These are phyloP conservation scores for Phytophthora quininea DNA, from an alignment of 352 stramenopile genomes.

Conservation along the genomic window DNA sequence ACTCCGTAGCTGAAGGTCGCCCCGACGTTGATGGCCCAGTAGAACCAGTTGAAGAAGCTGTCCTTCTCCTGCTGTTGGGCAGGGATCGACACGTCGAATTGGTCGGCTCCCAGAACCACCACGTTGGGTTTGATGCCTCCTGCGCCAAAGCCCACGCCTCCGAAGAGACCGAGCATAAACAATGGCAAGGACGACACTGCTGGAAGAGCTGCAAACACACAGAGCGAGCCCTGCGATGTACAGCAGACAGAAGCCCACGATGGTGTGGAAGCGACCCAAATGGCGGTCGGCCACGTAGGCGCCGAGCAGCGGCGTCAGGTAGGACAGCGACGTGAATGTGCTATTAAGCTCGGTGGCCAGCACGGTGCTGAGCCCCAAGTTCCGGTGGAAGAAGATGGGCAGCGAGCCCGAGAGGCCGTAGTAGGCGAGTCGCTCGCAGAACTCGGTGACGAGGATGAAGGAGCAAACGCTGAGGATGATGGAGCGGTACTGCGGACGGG, in stretches of 20 bases:
- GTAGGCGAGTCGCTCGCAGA: conserved; percentile 85
- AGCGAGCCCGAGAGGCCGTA: conserved; percentile 84
- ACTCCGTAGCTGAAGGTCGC: conserved; percentile 91
- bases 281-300: conserved; percentile 84
- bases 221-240: conserved; percentile 75
- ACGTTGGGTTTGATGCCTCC: conserved; percentile 84
- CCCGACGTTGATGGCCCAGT: conserved; percentile 93
- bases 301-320: conserved; percentile 83
- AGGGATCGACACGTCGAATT: conserved; percentile 80
- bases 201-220: conserved; percentile 66
- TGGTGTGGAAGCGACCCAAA: conserved; percentile 81
- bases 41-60: conserved; percentile 95
- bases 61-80: conserved; percentile 79
- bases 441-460: conserved; percentile 89
- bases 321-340: conserved; percentile 85
- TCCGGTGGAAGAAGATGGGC: conserved; percentile 89
- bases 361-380: conserved; percentile 78
- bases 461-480: conserved; percentile 88
- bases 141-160: conserved; percentile 71
- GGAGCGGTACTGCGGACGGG: conserved; percentile 48
- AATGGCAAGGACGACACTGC: conserved; percentile 63
- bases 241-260: conserved; percentile 75
- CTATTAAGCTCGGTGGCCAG: conserved; percentile 88
- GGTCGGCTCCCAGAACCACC: conserved; percentile 77
- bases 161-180: conserved; percentile 87